Conservation (phyloP, 345 rosid genomes). For the Corchorus olitorius region DNA sequence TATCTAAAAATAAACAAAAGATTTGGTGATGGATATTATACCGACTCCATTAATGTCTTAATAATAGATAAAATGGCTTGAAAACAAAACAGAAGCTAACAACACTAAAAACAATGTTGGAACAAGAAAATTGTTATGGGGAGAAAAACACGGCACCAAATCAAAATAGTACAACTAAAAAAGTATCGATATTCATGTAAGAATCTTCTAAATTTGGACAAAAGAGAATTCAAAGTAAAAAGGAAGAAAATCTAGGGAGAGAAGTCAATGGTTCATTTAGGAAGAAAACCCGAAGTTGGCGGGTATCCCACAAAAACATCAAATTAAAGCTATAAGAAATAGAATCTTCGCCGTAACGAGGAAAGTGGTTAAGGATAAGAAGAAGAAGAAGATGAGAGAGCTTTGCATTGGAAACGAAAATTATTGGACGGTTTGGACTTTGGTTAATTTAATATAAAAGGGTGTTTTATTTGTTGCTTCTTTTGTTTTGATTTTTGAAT, state of each 20-base stretch:
- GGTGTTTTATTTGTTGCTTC: neutral
- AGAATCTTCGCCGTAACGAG: neutral
- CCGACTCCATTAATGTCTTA: neutral
- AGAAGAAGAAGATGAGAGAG: neutral
- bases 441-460: neutral
- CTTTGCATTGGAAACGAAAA: neutral
- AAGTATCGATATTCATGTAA: too few relatives aligned
- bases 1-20: slow-evolving; percentile 4
- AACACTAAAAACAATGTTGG: neutral
- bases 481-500: neutral
- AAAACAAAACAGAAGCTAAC: neutral
- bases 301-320: slow-evolving; percentile 19
- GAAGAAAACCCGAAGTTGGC: slow-evolving; percentile 36
- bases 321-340: neutral
- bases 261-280: slow-evolving; percentile 10
- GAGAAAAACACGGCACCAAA: neutral
- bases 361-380: neutral
- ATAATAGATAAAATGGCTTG: neutral
- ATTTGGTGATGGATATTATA: neutral
- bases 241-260: slow-evolving; percentile 16
- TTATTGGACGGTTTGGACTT: neutral
- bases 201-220: slow-evolving; percentile 20
- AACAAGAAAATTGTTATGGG: neutral
- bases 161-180: too few relatives aligned
- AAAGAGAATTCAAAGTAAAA: neutral